Percentiles rank a stretch among this genome's conserved stretches.
Conservation (phyloP, 305 asterid genomes). For the Fraxinus velutina region DNA sequence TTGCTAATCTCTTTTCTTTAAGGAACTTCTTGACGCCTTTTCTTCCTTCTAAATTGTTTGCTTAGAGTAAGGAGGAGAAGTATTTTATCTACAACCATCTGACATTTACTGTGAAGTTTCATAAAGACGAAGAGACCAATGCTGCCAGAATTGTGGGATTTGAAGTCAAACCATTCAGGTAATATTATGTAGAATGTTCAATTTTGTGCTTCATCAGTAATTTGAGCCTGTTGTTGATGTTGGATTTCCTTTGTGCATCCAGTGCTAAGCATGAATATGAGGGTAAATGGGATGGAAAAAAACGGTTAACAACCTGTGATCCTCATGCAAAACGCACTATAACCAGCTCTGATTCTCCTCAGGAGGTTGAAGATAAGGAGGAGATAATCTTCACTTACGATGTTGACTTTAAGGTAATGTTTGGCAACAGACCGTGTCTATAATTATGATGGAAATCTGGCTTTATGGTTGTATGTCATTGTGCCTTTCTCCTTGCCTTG, state of each 20-base stretch:
- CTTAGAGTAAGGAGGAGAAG: constrained; percentile 28
- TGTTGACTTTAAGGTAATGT: constrained; percentile 32
- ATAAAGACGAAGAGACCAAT: constrained; percentile 21
- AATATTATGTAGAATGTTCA: background rate
- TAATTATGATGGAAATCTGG: background rate
- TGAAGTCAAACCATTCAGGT: constrained; percentile 35
- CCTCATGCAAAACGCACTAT: constrained; percentile 27
- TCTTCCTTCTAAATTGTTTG: constrained; percentile 1
- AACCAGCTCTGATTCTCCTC: constrained; percentile 28
- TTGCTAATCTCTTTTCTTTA: background rate
- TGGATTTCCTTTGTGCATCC: background rate
- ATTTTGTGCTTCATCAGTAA: background rate
- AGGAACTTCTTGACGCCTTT: background rate
- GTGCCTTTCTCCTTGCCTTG: background rate
- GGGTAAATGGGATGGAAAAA: constrained; percentile 24
- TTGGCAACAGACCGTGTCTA: background rate
- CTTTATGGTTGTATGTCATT: background rate
- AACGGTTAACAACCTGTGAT: constrained; percentile 30
- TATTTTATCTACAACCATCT: constrained; percentile 34
- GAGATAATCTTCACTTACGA: constrained; percentile 35
- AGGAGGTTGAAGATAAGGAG: constrained; percentile 26
- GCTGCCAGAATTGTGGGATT: constrained; percentile 34
- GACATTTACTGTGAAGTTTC: constrained; percentile 32
- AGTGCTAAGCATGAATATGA: constrained; percentile 34
- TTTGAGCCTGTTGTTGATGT: background rate